Evolutionary conservation across 805 yeast species (phyloP).

Genomic region (Ogataea trehaloabstinens): DNA sequence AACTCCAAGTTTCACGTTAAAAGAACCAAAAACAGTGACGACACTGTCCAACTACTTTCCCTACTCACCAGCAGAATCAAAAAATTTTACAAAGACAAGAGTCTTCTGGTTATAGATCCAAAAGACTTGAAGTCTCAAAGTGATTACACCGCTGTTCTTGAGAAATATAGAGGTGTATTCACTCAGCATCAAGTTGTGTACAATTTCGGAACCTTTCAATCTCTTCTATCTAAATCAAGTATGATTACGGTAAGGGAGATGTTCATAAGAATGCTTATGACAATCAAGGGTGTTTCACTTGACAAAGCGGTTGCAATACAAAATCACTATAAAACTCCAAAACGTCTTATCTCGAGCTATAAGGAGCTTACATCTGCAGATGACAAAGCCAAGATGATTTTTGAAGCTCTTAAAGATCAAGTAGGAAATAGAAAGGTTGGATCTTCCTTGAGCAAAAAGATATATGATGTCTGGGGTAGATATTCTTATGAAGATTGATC

Average conservation of each 20-base stretch:
- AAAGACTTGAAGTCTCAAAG: constrained; percentile 45
- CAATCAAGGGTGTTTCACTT: constrained; percentile 74
- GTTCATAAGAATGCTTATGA: constrained; percentile 73
- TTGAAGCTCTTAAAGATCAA: constrained; percentile 35
- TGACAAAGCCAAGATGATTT: constrained; percentile 34
- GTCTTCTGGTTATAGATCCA: constrained; percentile 52
- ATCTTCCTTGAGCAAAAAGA: constrained; percentile 46
- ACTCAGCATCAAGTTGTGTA: constrained; percentile 40
- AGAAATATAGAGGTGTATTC: constrained; percentile 36
- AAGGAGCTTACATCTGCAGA: constrained; percentile 16
- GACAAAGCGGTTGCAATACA: constrained; percentile 86
- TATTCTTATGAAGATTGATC: background rate
- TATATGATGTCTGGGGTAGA: constrained; percentile 58
- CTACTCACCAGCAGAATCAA: constrained; percentile 46
- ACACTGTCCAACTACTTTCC: constrained; percentile 61
- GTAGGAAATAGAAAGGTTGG: constrained; percentile 54
- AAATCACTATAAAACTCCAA: constrained; percentile 67
- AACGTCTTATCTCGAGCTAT: constrained; percentile 50
- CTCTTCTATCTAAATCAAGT: constrained; percentile 65
- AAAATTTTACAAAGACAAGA: constrained; percentile 36
- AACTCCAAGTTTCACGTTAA: constrained; percentile 65
- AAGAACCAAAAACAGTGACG: constrained; percentile 69
- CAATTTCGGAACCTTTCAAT: constrained; percentile 56
- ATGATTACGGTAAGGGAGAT: constrained; percentile 73
- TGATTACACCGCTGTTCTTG: constrained; percentile 44